Evolutionary conservation across 768 basidiomycete genomes (phyloP).

Genomic region (Boletus tomentosulus): DNA sequence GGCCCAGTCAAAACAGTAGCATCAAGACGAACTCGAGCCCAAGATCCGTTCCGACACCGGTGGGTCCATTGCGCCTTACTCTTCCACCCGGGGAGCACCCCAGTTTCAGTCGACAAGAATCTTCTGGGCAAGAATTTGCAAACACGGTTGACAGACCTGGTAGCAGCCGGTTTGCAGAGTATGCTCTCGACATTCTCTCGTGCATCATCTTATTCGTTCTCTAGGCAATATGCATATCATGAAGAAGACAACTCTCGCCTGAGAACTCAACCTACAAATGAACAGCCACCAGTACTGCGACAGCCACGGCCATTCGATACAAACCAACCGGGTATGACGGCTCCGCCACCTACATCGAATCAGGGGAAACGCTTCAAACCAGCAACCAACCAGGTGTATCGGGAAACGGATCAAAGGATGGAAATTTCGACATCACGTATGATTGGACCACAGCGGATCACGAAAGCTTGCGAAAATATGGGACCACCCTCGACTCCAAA

Average conservation of each 20-base stretch:
- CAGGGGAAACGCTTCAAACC: slow-evolving; percentile 25
- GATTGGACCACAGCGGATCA: slow-evolving; percentile 19
- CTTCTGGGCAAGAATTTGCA: slow-evolving; percentile 9
- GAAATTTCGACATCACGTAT: slow-evolving; percentile 10
- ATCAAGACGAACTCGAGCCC: slow-evolving; percentile 54
- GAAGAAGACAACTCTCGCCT: slow-evolving; percentile 43
- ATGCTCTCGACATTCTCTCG: slow-evolving; percentile 17
- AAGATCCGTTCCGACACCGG: slow-evolving; percentile 49
- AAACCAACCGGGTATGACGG: slow-evolving; percentile 27
- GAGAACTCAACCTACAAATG: slow-evolving; percentile 38
- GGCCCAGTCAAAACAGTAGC: slow-evolving; percentile 18
- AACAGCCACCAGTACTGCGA: slow-evolving; percentile 36
- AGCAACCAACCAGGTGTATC: slow-evolving; percentile 12
- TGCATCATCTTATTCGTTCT: slow-evolving; percentile 4
- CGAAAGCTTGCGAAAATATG: slow-evolving; percentile 35
- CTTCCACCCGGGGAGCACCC: slow-evolving; percentile 56
- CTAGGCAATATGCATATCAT: slow-evolving; percentile 66
- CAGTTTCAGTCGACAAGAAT: slow-evolving; percentile 29
- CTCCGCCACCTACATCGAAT: slow-evolving; percentile 26
- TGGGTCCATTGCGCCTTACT: slow-evolving; percentile 64
- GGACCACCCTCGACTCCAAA: slow-evolving; percentile 53
- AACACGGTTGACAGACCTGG: slow-evolving; percentile 38
- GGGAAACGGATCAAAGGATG: slow-evolving; percentile 8
- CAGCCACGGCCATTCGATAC: slow-evolving; percentile 34
- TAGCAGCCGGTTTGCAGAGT: slow-evolving; percentile 51